Evolutionary conservation across 208 protist genomes (phyloP), one percentile per base, ranked within the genome.

Genomic region (Chromosphaera perkinsii): DNA sequence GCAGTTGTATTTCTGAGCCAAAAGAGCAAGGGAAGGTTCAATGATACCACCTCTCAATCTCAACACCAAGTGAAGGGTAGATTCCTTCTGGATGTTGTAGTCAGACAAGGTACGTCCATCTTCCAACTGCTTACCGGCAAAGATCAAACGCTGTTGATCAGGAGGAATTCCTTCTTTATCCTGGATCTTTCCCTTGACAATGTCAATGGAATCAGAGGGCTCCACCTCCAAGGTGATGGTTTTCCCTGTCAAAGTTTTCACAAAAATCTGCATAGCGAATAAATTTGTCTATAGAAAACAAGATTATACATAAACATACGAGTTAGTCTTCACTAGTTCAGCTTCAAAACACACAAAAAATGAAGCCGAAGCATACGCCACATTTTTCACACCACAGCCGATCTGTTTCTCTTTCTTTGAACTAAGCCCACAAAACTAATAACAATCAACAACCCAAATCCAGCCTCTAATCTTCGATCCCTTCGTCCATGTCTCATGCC

Each of bases 41-140:
- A 99, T 98, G 62, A 85, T 79, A 82, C 85, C 88, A 80, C 70
- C 70, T 40, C 70, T 63, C 37, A 91, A 66, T 51, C 86, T 78
- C 37, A 89, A 76, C 22, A 90, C 81, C 24, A 88, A 59, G 57
- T 85, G 83, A 54, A 85, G 77, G 24, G 51, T 87, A 29, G 76
- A 83, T 52, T 75, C 96, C 89, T 98, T 98, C 86, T 98, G 93
- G 84, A 98, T 96, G 86, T 96, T 95, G 92, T 97, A 98, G 85
- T 98, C 95, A 47, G 87, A 79, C 17, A 98, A 85, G 39, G 93
- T 96, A 72, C 93, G 88, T 81, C 88, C 92, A 74, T 98, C 93
- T 85, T 97, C 94, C 7, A 66, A 29, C 86, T 97, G 94, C 88
- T 97, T 97, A 64, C 89, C 89, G 43, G 87, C 85, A 59, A 91